Evolutionary conservation across 163 green algal genomes (phyloP).

Genomic region (Volvox carteri): DNA sequence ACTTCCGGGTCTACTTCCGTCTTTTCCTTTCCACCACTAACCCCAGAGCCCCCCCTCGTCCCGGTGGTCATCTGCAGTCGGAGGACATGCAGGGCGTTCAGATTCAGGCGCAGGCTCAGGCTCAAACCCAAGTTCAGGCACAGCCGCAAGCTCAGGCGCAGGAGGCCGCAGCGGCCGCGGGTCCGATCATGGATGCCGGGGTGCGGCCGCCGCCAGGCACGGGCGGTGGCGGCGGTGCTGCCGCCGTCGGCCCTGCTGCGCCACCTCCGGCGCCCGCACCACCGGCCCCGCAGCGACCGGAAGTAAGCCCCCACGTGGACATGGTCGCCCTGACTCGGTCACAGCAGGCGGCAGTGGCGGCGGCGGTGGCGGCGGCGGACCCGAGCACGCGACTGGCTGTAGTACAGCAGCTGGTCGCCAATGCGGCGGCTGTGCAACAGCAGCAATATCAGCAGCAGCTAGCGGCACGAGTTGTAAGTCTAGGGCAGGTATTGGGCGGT

Average conservation of each 20-base stretch:
- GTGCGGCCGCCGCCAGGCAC: not conserved
- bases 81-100: slow-evolving; percentile 29
- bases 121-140: not conserved
- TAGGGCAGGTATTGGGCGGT: not conserved
- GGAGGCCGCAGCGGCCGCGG: not conserved
- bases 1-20: too few species aligned
- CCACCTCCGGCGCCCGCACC: not conserved
- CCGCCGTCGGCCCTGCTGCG: not conserved
- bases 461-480: not conserved
- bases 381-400: not conserved
- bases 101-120: not conserved
- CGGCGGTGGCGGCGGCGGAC: not conserved
- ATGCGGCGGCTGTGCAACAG: not conserved
- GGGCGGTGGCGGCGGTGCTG: not conserved
- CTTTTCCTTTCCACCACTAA: not conserved
- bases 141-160: slow-evolving; percentile 1
- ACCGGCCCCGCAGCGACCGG: not conserved
- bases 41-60: too few species aligned
- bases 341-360: slow-evolving; percentile 12
- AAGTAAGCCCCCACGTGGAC: not conserved
- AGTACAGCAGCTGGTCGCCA: slow-evolving; percentile 5
- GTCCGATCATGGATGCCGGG: not conserved
- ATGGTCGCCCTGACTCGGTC: not conserved
- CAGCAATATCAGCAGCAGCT: slow-evolving; percentile 33
- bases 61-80: too few species aligned